Percentiles rank a stretch among this genome's conserved stretches.
Evolutionary conservation across 345 rosid species (phyloP).

Genomic region (Acer yangbiense): DNA sequence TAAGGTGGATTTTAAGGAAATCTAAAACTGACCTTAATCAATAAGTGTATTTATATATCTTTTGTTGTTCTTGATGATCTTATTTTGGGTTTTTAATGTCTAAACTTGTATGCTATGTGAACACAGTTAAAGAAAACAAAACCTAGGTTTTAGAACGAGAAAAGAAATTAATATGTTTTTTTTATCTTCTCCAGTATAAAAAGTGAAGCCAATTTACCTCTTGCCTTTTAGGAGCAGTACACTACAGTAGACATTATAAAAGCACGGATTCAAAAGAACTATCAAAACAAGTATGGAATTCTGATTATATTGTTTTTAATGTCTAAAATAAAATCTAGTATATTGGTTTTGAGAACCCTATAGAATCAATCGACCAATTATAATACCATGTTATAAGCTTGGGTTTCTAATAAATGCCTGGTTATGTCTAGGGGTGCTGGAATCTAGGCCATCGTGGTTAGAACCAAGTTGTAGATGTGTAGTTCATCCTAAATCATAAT

Average conservation of each 20-base stretch:
- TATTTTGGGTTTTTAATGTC: not conserved
- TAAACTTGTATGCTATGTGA: not conserved
- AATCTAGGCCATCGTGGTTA: not conserved
- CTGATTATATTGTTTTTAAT: not conserved
- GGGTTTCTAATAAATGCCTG: not conserved
- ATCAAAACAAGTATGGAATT: not conserved
- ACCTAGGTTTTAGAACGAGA: not conserved
- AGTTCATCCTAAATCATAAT: not conserved
- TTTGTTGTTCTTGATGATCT: not conserved
- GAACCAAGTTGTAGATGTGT: not conserved
- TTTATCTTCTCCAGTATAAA: no score
- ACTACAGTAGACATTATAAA: not conserved
- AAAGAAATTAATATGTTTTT: no score
- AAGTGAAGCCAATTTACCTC: no score
- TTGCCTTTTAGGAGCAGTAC: not conserved
- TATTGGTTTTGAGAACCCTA: not conserved
- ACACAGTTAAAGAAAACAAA: not conserved
- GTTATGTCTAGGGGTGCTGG: not conserved
- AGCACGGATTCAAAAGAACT: not conserved
- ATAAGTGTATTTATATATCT: not conserved
- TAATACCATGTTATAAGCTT: not conserved
- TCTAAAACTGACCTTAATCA: not conserved
- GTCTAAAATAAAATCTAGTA: not conserved
- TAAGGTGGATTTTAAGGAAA: not conserved
- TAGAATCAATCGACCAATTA: not conserved